Conservation (phyloP, 2,329 filamentous ascomycete species). For the Proliferodiscus dingleyae region DNA sequence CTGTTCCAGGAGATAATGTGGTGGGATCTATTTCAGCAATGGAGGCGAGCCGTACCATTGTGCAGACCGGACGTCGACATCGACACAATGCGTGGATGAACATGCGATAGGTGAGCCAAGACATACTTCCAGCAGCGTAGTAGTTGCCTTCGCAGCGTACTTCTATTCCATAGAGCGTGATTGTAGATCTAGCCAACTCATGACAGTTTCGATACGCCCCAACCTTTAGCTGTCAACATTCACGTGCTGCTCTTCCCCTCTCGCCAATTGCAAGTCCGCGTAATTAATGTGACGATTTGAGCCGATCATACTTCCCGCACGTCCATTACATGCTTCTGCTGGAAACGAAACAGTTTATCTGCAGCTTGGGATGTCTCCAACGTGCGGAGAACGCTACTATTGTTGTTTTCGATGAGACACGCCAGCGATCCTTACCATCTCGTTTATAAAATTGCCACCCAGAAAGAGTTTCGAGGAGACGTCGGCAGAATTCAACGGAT, state of each 20-base stretch:
- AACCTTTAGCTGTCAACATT: background rate
- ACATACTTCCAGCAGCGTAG: no score
- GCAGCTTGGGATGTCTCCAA: conserved; percentile 9
- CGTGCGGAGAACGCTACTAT: conserved; percentile 1
- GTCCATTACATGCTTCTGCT: conserved; percentile 11
- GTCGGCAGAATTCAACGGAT: conserved; percentile 6
- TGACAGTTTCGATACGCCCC: background rate
- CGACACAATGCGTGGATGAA: no score
- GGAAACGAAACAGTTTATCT: conserved; percentile 9
- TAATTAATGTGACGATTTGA: background rate
- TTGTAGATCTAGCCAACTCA: no score
- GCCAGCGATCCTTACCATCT: conserved; percentile 5
- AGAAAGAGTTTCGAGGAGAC: background rate
- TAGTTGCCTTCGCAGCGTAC: no score
- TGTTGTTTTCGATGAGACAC: conserved; percentile 2
- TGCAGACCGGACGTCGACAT: no score
- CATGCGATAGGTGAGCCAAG: no score
- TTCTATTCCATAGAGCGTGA: no score
- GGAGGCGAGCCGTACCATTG: no score
- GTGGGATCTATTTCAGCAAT: no score
- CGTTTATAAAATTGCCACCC: conserved; percentile 15
- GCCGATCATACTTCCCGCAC: conserved; percentile 13
- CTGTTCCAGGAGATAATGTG: background rate
- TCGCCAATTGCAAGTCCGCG: conserved; percentile 1
- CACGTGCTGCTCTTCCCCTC: conserved; percentile 1